Evolutionary conservation across 352 stramenopile species (phyloP), one percentile per base, ranked within the genome.

Genomic region (Phytophthora hibernalis): DNA sequence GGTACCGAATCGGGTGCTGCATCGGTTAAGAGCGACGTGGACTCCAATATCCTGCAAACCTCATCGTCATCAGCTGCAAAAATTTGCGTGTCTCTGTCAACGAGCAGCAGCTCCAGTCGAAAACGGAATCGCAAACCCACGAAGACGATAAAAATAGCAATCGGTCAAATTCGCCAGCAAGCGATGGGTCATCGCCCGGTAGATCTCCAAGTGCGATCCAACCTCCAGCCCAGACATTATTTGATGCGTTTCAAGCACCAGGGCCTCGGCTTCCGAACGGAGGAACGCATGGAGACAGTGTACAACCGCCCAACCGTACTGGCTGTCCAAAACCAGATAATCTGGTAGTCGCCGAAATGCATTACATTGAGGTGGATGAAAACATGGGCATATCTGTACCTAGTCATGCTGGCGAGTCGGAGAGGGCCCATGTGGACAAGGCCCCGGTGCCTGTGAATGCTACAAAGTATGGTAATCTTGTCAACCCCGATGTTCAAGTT

Each of bases 71-170:
- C 49, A 61, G 28, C 20, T 38, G 44, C 54, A 48, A 61, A 35
- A 26, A 22, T 12, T 20, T 18, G 33, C 26, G 20, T 49, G 13
- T 56, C 50, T 31, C 53, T 48, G 48, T 38, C 59, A 21, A 16
- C 44, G 40, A 66, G 35, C 48, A 48, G 26, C 13, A 42, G 47
- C 37, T 62, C 31, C n/a, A 50, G 54, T 42, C 71, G 71, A 20
- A 78, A 78, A 71, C 40, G 68, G 16, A 72, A 69, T 49, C 74
- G 74, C 21, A 82, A 82, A 44, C 74, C 74, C 6, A 47, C 38
- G 7, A 71, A 66, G 63, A 77, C 74, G 10, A 73, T 40, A 28
- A 80, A 37, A 70, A 74, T 9, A 67, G 37, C 20, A 66, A 66
- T 49, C 48, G 66, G 20, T 67, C 61, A 26, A 20, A 26, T 38